A percentile compares a stretch with the other conserved stretches of the same genome.
These are phyloP conservation scores for Podaxis sp. DNA, from an alignment of 768 basidiomycete genomes.

Conservation along the genomic window DNA sequence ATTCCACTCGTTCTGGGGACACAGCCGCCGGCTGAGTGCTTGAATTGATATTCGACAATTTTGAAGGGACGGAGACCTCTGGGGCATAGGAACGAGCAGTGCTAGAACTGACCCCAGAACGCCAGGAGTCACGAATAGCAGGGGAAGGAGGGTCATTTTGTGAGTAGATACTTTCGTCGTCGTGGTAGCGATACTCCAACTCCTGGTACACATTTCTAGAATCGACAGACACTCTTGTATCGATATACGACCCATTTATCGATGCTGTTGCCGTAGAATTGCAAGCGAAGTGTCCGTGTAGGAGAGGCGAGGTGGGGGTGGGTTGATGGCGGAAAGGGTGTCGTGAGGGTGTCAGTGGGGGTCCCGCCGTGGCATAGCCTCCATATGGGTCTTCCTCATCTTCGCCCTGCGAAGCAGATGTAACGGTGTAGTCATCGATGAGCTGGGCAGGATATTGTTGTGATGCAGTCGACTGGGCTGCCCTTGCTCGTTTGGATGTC, in stretches of 20 bases:
- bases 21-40: neutral
- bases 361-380: slow-evolving; percentile 4
- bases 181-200: slow-evolving; percentile 29
- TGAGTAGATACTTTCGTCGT: slow-evolving; percentile 42
- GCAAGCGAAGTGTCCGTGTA: slow-evolving; percentile 44
- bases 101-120: slow-evolving; percentile 18
- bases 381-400: slow-evolving; percentile 1
- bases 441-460: slow-evolving; percentile 11
- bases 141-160: slow-evolving; percentile 19
- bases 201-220: slow-evolving; percentile 28
- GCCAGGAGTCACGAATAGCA: slow-evolving; percentile 39
- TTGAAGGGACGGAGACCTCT: neutral
- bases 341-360: slow-evolving; percentile 10
- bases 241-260: slow-evolving; percentile 11
- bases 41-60: neutral
- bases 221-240: slow-evolving; percentile 9
- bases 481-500: slow-evolving; percentile 39
- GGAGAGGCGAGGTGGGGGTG: slow-evolving; percentile 35
- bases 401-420: slow-evolving; percentile 8
- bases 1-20: neutral
- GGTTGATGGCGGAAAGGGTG: slow-evolving; percentile 10
- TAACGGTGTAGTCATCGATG: slow-evolving; percentile 9
- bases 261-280: slow-evolving; percentile 38
- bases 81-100: slow-evolving; percentile 9
- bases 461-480: slow-evolving; percentile 7